Evolutionary conservation across 352 stramenopile genomes (phyloP), one percentile per base, ranked within the genome.

Genomic region (Peronospora belbahrii): DNA sequence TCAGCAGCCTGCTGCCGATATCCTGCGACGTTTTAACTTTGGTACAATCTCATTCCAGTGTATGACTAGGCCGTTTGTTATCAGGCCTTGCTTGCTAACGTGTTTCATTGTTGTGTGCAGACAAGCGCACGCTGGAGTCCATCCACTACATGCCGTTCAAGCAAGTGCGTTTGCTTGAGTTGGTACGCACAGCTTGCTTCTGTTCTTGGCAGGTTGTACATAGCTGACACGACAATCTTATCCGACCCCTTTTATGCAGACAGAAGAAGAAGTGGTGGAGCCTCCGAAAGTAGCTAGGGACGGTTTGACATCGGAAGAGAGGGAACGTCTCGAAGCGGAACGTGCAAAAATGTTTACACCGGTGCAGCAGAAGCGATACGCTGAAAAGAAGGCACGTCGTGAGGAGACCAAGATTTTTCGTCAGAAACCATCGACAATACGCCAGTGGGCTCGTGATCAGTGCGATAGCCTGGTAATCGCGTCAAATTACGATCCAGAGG

Each of bases 391-490:
- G 39, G 61, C 73, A 32, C 67, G 68, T 31, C 82, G 80, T 2
- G 45, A 65, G 4, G 64, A 70, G 13, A 80, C 67, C 35, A 97
- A 97, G 51, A 47, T 97, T 42, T 74, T 72, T 18, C 70, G 85
- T 42, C 65, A 87, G 38, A 74, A 81, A 15, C 56, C 73, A 22
- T 59, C 75, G 25, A 73, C 90, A 20, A 60, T 93, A 4, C 75
- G 79, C 23, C 55, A 81, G 25, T 86, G 79, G 73, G 48, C 93
- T 6, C 71, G 78, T 15, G 44, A 74, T 33, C 71, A 85, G 55
- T 85, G 73, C 20, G 80, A 94, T 48, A 81, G 71, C 30, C 59
- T 98, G 24, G 74, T 98, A 39, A 88, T 98, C 38, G 88, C 85
- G 13, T 76, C 72, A 10, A 78, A 91, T 48, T 97, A 95, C 65